phyloP scores from a whole-genome alignment of 225 moss, liverwort and hornwort genomes.

The Lunularia cruciata region DNA sequence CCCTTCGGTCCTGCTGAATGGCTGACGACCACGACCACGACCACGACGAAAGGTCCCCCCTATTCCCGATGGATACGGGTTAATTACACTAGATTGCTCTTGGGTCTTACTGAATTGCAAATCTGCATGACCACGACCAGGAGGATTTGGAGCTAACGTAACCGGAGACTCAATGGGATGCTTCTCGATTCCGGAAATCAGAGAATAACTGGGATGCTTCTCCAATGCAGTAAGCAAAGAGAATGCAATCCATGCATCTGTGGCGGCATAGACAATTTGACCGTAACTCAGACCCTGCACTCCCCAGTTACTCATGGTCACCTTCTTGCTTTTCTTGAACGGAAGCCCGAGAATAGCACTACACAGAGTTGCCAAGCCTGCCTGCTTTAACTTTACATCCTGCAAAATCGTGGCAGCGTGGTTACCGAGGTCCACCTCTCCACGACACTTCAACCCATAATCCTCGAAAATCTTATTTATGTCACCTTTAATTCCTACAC shows the following conservation, averaged over 20 bases:
- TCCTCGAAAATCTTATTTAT: constrained; percentile 59
- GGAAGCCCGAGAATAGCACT: constrained; percentile 57
- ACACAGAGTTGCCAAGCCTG: constrained; percentile 58
- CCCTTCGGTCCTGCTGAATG: too few species aligned
- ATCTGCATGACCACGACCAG: too few species aligned
- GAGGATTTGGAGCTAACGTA: too few species aligned
- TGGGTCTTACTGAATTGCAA: too few species aligned
- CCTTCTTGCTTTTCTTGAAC: constrained; percentile 66
- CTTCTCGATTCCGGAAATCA: too few species aligned
- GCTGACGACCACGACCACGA: too few species aligned
- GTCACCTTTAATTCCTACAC: constrained; percentile 68
- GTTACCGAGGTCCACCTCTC: constrained; percentile 71
- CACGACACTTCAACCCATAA: constrained; percentile 61
- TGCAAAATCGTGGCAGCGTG: constrained; percentile 55
- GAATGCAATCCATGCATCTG: constrained; percentile 86
- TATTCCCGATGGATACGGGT: too few species aligned
- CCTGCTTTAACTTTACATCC: constrained; percentile 46
- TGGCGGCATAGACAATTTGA: constrained; percentile 81
- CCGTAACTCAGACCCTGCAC: constrained; percentile 64
- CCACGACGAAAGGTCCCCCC: too few species aligned
- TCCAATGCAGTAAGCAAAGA: constrained; percentile 39
- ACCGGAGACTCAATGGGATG: too few species aligned
- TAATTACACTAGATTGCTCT: too few species aligned
- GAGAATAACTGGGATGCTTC: too few species aligned
- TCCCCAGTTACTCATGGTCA: constrained; percentile 90